Percentiles rank a stretch among this genome's conserved stretches.
phyloP scores from a whole-genome alignment of 306 rosid genomes.

The Trifolium dubium region DNA sequence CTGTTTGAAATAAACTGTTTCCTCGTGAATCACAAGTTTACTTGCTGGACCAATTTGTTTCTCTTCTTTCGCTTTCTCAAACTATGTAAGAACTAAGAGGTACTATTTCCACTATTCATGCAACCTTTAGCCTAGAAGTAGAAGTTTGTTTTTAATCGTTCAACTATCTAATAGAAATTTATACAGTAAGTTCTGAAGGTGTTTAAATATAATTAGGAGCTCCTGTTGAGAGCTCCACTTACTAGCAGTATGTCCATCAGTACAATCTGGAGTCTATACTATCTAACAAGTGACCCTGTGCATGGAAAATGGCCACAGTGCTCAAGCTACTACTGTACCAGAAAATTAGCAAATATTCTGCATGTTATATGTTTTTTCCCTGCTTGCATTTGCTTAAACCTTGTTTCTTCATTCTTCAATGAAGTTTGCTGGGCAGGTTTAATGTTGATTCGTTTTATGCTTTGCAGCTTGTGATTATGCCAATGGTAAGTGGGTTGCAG shows the following conservation, averaged over 20 bases:
- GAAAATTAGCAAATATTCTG: slow-evolving; percentile 18
- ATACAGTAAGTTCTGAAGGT: slow-evolving; percentile 9
- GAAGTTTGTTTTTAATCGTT: slow-evolving; percentile 18
- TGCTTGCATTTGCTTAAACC: slow-evolving; percentile 30
- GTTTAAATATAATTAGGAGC: not conserved
- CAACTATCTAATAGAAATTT: not conserved
- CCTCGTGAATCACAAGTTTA: slow-evolving; percentile 26
- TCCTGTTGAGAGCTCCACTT: not conserved
- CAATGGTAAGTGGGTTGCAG: slow-evolving; percentile 89
- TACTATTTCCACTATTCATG: slow-evolving; percentile 28
- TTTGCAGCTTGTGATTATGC: slow-evolving; percentile 84
- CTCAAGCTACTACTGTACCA: slow-evolving; percentile 16
- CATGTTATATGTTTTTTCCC: slow-evolving; percentile 13
- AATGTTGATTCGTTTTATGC: slow-evolving; percentile 39
- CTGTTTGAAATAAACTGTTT: slow-evolving; percentile 17
- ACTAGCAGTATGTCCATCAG: slow-evolving; percentile 4
- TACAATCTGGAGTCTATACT: slow-evolving; percentile 22
- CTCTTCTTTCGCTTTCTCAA: slow-evolving; percentile 30
- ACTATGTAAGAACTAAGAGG: slow-evolving; percentile 1
- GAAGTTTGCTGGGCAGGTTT: slow-evolving; percentile 16
- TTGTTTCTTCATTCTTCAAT: slow-evolving; percentile 32
- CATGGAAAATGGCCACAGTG: not conserved
- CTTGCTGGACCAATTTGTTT: slow-evolving; percentile 4
- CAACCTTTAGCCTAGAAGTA: slow-evolving; percentile 15
- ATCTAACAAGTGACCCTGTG: slow-evolving; percentile 32